Evolutionary conservation across 2,329 filamentous ascomycete species (phyloP).

Genomic region (Penicillium paneum): DNA sequence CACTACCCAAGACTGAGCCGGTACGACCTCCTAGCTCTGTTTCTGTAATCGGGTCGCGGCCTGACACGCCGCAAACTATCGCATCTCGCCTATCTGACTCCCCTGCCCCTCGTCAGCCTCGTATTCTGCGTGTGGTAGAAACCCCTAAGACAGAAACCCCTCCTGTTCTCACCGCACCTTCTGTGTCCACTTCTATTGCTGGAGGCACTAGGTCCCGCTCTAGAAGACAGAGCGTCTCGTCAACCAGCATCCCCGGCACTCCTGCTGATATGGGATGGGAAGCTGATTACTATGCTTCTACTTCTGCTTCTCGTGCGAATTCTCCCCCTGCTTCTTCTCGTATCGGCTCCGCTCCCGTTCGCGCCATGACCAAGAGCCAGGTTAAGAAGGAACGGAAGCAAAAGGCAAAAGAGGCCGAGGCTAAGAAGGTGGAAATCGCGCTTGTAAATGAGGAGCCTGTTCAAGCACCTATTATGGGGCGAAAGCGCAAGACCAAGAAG

Average conservation of each 20-base stretch:
- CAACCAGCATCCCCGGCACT: constrained; percentile 58
- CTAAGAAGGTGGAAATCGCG: constrained; percentile 42
- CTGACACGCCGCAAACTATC: constrained; percentile 47
- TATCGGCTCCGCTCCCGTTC: constrained; percentile 58
- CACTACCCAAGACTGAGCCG: constrained; percentile 29
- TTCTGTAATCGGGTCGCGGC: constrained; percentile 45
- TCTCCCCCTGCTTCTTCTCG: constrained; percentile 53
- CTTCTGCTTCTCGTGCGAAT: constrained; percentile 58
- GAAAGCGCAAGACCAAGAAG: constrained; percentile 59
- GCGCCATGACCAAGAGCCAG: constrained; percentile 60
- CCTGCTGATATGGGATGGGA: constrained; percentile 60
- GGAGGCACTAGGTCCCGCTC: constrained; percentile 33
- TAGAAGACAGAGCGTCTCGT: constrained; percentile 48
- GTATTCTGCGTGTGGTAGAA: constrained; percentile 56
- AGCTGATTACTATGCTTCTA: constrained; percentile 55
- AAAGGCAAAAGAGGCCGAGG: constrained; percentile 47
- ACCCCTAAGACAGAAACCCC: constrained; percentile 53
- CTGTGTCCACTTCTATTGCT: constrained; percentile 29
- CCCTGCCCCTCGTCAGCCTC: constrained; percentile 41
- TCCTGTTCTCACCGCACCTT: constrained; percentile 31
- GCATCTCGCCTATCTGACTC: constrained; percentile 40
- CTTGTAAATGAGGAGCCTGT: constrained; percentile 49
- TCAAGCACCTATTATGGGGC: constrained; percentile 60
- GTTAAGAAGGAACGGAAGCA: constrained; percentile 57
- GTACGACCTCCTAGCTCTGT: constrained; percentile 27